Percentiles rank a stretch among this genome's conserved stretches.
Conservation (phyloP, 202 grass and related monocot species). For the Setaria italica region DNA sequence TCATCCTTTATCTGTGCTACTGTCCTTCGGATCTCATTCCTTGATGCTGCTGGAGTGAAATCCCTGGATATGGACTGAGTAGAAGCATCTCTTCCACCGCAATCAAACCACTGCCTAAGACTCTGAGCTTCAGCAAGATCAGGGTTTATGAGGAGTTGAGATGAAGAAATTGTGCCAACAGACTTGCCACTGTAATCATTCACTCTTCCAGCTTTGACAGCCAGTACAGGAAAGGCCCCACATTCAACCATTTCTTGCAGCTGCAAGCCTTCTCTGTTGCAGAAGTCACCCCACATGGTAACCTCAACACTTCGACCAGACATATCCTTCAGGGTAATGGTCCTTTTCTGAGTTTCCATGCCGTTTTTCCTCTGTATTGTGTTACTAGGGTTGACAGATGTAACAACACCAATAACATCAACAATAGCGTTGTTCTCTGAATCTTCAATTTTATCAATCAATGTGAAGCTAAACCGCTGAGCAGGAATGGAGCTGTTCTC, state of each 20-base stretch:
- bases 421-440: slow-evolving; percentile 68
- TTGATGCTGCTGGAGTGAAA: slow-evolving; percentile 58
- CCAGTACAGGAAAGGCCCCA: slow-evolving; percentile 66
- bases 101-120: slow-evolving; percentile 87
- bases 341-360: slow-evolving; percentile 91
- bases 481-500: slow-evolving; percentile 82
- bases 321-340: slow-evolving; percentile 79
- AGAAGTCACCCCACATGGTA: slow-evolving; percentile 98
- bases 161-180: slow-evolving; percentile 87
- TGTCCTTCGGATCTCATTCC: slow-evolving; percentile 76
- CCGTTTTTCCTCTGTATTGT: slow-evolving; percentile 94
- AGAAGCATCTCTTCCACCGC: slow-evolving; percentile 75
- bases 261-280: slow-evolving; percentile 84
- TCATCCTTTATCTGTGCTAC: slow-evolving; percentile 88
- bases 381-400: slow-evolving; percentile 71
- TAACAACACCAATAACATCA: slow-evolving; percentile 89
- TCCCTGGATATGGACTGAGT: slow-evolving; percentile 90
- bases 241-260: slow-evolving; percentile 71
- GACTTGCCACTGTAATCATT: slow-evolving; percentile 95
- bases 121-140: slow-evolving; percentile 69
- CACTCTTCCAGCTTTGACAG: slow-evolving; percentile 89
- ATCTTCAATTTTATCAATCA: slow-evolving; percentile 86
- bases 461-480: slow-evolving; percentile 81
- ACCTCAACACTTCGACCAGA: slow-evolving; percentile 90
- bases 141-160: slow-evolving; percentile 83